Conservation (phyloP, 768 basidiomycete genomes). For the Paxillus ammoniavirescens region DNA sequence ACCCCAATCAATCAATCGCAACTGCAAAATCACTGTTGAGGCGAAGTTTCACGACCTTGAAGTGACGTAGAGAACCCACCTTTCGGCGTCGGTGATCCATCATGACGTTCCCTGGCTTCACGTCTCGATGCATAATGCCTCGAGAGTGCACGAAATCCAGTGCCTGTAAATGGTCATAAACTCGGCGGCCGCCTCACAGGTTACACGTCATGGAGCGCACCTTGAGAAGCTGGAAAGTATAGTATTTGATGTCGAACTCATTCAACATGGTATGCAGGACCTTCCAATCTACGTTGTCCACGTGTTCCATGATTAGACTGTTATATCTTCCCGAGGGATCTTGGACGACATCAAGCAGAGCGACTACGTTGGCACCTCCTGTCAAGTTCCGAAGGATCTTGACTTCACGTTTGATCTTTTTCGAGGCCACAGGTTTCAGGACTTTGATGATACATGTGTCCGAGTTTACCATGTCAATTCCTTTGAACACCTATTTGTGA, state of each 20-base stretch:
- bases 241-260: slow-evolving; percentile 66
- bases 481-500: slow-evolving; percentile 50
- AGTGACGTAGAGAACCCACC: slow-evolving; percentile 34
- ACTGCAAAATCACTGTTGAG: slow-evolving; percentile 27
- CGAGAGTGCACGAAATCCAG: slow-evolving; percentile 70
- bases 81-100: slow-evolving; percentile 62
- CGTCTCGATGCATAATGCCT: slow-evolving; percentile 71
- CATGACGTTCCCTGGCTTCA: slow-evolving; percentile 73
- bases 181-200: background rate
- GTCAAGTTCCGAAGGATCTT: slow-evolving; percentile 69
- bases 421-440: slow-evolving; percentile 62
- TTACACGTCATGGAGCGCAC: slow-evolving; percentile 19
- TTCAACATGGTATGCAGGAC: slow-evolving; percentile 53
- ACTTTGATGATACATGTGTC: slow-evolving; percentile 68
- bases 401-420: slow-evolving; percentile 76
- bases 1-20: slow-evolving; percentile 72
- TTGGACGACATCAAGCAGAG: slow-evolving; percentile 63
- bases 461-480: slow-evolving; percentile 52
- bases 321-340: slow-evolving; percentile 62
- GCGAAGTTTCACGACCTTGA: background rate
- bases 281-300: slow-evolving; percentile 70
- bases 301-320: slow-evolving; percentile 66
- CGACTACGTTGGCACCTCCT: slow-evolving; percentile 70
- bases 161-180: slow-evolving; percentile 33
- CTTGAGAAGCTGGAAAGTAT: slow-evolving; percentile 64